Conservation (phyloP, 208 protist species). For the Novymonas esmeraldas region DNA sequence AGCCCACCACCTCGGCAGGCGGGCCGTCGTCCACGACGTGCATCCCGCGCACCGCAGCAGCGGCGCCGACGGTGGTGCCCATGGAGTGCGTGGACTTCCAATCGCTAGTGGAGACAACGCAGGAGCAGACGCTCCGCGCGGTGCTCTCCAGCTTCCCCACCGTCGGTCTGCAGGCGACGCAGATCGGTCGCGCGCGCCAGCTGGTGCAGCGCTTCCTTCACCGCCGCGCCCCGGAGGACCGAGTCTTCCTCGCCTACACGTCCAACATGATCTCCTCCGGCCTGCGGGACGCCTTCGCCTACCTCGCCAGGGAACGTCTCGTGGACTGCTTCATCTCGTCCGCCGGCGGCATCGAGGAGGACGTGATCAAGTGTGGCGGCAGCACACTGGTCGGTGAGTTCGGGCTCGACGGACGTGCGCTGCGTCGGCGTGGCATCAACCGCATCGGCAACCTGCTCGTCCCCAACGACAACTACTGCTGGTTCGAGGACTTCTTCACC, state of each 20-base stretch:
- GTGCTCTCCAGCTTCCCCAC: constrained; percentile 47
- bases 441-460: constrained; percentile 99
- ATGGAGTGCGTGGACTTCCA: constrained; percentile 54
- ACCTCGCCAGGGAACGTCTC: constrained; percentile 95
- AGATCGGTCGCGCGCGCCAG: constrained; percentile 66
- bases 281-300: constrained; percentile 97
- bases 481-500: constrained; percentile 99
- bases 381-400: constrained; percentile 96
- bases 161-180: constrained; percentile 78
- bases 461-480: constrained; percentile 99
- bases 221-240: constrained; percentile 42
- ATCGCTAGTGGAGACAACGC: constrained; percentile 39
- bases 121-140: constrained; percentile 54
- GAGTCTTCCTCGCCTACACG: constrained; percentile 99
- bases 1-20: too few relatives aligned
- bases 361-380: constrained; percentile 99
- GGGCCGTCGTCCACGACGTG: not conserved
- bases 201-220: constrained; percentile 73
- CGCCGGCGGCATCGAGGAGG: constrained; percentile 99
- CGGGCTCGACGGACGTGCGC: constrained; percentile 85
- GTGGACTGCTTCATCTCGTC: constrained; percentile 99
- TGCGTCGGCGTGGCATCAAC: constrained; percentile 95
- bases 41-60: not conserved
- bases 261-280: constrained; percentile 99
- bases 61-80: too few relatives aligned